phyloP scores from a whole-genome alignment of 768 basidiomycete genomes.

The Peribolospora kevripleyi region DNA sequence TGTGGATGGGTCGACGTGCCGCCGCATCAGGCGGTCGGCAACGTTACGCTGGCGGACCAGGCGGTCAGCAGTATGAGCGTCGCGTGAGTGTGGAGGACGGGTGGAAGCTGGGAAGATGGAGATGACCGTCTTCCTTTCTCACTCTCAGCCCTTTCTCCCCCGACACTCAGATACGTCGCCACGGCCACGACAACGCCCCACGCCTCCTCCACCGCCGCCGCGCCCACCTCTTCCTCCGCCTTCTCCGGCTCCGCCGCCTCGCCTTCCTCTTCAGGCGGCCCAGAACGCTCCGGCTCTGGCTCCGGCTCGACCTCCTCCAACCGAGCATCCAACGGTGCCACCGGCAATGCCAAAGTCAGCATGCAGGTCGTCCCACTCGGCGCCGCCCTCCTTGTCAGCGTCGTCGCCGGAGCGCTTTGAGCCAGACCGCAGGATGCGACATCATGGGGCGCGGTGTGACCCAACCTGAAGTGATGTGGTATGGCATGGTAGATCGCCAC shows the following conservation, averaged over 20 bases:
- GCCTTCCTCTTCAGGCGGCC: not conserved
- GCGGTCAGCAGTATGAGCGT: constrained; percentile 2
- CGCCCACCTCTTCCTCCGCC: not conserved
- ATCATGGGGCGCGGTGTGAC: too few species aligned
- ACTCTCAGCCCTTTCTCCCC: not conserved
- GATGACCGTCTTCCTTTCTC: not conserved
- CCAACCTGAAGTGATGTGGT: too few species aligned
- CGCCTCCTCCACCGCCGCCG: not conserved
- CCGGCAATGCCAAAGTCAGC: not conserved
- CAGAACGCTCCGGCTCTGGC: not conserved
- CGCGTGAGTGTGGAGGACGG: not conserved
- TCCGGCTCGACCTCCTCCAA: not conserved
- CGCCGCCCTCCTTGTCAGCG: not conserved
- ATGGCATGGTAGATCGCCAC: too few species aligned
- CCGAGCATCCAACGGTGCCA: not conserved
- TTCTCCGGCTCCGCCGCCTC: constrained; percentile 9
- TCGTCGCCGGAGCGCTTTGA: too few species aligned
- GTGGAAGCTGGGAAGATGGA: not conserved
- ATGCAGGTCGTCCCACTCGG: not conserved
- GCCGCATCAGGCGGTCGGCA: not conserved
- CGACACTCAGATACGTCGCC: not conserved
- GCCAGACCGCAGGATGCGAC: too few species aligned
- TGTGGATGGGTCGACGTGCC: not conserved
- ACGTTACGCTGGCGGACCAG: not conserved
- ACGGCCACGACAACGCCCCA: not conserved